Evolutionary conservation across 768 basidiomycete species (phyloP).

Genomic region (Pleurotus salmoneostramineus): DNA sequence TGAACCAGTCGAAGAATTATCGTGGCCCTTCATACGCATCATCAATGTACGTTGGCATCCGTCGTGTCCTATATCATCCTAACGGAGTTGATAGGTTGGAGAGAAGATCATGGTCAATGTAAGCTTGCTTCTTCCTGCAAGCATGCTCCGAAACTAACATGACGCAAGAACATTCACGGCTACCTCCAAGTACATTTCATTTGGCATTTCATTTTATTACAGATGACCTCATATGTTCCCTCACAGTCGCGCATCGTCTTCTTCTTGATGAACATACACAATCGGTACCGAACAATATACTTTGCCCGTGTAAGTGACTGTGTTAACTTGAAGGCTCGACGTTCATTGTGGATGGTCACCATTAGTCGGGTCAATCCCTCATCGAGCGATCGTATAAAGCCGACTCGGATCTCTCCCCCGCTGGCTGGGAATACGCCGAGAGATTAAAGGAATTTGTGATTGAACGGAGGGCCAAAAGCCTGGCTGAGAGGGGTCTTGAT

Average conservation of each 20-base stretch:
- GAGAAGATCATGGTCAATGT: slow-evolving; percentile 96
- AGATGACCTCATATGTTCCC: slow-evolving; percentile 7
- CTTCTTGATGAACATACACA: slow-evolving; percentile 99
- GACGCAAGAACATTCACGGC: slow-evolving; percentile 70
- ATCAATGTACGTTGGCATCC: slow-evolving; percentile 62
- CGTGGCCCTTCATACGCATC: slow-evolving; percentile 92
- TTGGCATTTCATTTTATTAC: not conserved
- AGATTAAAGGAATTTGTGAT: slow-evolving; percentile 86
- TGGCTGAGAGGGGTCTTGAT: slow-evolving; percentile 67
- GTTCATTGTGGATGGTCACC: not conserved
- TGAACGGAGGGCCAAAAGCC: slow-evolving; percentile 71
- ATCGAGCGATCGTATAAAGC: slow-evolving; percentile 99
- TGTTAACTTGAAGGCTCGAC: not conserved
- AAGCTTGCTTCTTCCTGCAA: not conserved
- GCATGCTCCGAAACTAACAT: not conserved
- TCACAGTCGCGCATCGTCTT: slow-evolving; percentile 89
- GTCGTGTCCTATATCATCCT: slow-evolving; percentile 9
- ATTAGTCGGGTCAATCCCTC: slow-evolving; percentile 93
- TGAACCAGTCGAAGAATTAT: slow-evolving; percentile 86
- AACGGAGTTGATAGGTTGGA: slow-evolving; percentile 56
- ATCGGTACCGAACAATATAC: slow-evolving; percentile 87
- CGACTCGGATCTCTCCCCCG: slow-evolving; percentile 92
- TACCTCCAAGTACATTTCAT: slow-evolving; percentile 66
- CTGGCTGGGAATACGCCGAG: slow-evolving; percentile 94
- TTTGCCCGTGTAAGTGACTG: slow-evolving; percentile 77